Evolutionary conservation across 345 rosid species (phyloP).

Genomic region (Erodium maritimum): DNA sequence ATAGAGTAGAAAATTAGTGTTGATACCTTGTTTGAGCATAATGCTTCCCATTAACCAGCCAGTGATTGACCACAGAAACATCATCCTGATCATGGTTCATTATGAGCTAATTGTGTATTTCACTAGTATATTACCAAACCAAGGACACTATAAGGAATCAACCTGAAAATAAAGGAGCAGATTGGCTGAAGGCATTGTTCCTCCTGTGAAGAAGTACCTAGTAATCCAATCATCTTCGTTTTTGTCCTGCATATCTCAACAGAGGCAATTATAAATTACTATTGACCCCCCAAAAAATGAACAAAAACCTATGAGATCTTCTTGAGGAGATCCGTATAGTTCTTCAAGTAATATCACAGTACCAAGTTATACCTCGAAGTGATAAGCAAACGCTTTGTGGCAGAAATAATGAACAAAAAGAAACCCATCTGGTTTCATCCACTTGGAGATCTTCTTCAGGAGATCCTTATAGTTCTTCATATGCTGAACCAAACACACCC

Average conservation of each 20-base stretch:
- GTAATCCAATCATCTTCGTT: constrained; percentile 93
- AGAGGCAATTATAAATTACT: too few species aligned
- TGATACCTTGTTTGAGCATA: constrained; percentile 65
- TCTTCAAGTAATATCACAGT: too few species aligned
- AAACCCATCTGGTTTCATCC: constrained; percentile 76
- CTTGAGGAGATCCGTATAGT: too few species aligned
- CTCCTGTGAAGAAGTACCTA: constrained; percentile 75
- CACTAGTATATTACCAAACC: background rate
- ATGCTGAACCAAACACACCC: constrained; percentile 33
- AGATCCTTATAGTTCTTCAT: constrained; percentile 77
- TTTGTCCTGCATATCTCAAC: constrained; percentile 27
- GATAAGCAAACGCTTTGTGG: constrained; percentile 74
- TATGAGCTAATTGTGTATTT: background rate
- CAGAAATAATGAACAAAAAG: constrained; percentile 83
- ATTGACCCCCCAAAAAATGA: too few species aligned
- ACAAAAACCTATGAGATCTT: too few species aligned
- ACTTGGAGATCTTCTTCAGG: constrained; percentile 58
- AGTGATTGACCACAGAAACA: constrained; percentile 56
- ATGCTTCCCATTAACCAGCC: constrained; percentile 81
- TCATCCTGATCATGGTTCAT: constrained; percentile 32
- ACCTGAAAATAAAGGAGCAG: constrained; percentile 88
- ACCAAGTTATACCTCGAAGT: constrained; percentile 73
- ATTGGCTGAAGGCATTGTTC: constrained; percentile 84
- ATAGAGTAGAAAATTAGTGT: too few species aligned
- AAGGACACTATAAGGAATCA: too few species aligned